A percentile compares a stretch with the other conserved stretches of the same genome.
Evolutionary conservation across 306 rosid species (phyloP).

Genomic region (Purshia tridentata): DNA sequence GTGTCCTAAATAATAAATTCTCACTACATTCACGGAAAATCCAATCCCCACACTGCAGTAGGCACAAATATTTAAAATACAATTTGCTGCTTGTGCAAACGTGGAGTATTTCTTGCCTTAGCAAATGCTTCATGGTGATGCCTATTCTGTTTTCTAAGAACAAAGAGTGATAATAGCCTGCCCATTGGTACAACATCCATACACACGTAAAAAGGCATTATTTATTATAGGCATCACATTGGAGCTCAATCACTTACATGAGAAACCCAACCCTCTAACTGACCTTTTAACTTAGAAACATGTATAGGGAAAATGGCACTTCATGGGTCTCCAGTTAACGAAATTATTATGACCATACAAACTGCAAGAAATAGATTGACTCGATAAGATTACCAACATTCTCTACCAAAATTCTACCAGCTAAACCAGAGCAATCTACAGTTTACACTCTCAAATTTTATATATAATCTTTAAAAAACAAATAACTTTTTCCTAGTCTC

Average conservation of each 20-base stretch:
- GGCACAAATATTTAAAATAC: background rate
- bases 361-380: background rate
- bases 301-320: background rate
- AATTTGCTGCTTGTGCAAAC: background rate
- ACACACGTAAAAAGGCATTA: background rate
- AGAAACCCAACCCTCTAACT: slow-evolving; percentile 3
- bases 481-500: background rate
- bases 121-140: background rate
- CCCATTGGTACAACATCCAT: background rate
- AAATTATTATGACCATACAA: background rate
- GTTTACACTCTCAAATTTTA: background rate
- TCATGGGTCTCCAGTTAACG: background rate
- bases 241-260: background rate
- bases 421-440: background rate
- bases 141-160: background rate
- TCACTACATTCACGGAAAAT: background rate
- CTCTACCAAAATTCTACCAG: background rate
- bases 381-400: background rate
- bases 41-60: background rate
- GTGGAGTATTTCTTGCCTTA: background rate
- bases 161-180: background rate
- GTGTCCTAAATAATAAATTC: background rate
- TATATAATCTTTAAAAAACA: background rate
- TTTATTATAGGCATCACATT: background rate
- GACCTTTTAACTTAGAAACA: background rate